Evolutionary conservation across 2,329 filamentous ascomycete genomes (phyloP).

Genomic region (Beauveria medogensis): DNA sequence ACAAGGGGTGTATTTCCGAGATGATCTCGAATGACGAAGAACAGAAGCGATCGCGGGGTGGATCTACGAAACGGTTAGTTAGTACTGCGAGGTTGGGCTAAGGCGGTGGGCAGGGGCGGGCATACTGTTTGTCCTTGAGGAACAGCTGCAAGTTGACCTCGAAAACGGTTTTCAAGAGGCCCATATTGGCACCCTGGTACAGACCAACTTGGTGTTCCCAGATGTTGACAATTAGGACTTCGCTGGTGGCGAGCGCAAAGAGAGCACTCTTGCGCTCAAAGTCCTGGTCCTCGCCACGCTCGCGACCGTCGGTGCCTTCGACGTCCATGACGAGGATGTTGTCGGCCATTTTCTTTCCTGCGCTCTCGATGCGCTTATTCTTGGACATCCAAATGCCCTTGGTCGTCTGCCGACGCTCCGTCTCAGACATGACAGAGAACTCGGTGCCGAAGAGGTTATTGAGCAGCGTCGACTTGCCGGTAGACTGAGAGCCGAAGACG

Average conservation of each 20-base stretch:
- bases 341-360: constrained; percentile 67
- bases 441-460: constrained; percentile 93
- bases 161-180: constrained; percentile 94
- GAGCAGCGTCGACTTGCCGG: constrained; percentile 92
- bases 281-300: constrained; percentile 95
- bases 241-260: constrained; percentile 93
- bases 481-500: constrained; percentile 97
- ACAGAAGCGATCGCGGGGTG: constrained; percentile 81
- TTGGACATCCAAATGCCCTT: constrained; percentile 99
- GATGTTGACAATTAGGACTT: constrained; percentile 96
- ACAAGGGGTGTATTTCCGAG: constrained; percentile 82
- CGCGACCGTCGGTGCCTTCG: constrained; percentile 91
- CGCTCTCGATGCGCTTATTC: constrained; percentile 62
- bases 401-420: constrained; percentile 88
- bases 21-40: constrained; percentile 98
- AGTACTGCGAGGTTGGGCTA: background rate
- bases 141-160: constrained; percentile 98
- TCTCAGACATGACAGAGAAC: constrained; percentile 97
- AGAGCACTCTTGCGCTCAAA: constrained; percentile 98
- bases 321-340: constrained; percentile 99
- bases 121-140: constrained; percentile 86
- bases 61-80: constrained; percentile 45
- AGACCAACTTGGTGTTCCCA: constrained; percentile 98
- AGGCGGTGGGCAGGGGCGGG: constrained; percentile 13
- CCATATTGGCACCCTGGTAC: constrained; percentile 99